Evolutionary conservation across 495 filamentous ascomycete species (phyloP).

Genomic region (Apodospora peruviana): DNA sequence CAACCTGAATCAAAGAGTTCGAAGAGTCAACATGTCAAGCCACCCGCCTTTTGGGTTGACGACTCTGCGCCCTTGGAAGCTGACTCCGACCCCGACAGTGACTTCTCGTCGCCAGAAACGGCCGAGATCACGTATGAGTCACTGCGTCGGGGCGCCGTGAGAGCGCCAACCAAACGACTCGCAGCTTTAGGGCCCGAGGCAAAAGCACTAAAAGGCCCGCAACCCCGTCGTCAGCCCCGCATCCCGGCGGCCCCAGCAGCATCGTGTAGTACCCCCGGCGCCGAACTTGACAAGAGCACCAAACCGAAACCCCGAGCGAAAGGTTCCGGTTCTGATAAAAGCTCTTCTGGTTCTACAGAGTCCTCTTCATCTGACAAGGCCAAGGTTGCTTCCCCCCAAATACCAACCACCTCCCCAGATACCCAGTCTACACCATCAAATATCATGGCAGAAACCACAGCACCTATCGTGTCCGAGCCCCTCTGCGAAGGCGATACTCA

Average conservation of each 20-base stretch:
- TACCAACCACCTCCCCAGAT: background rate
- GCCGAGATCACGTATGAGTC: background rate
- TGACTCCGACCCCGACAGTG: constrained; percentile 3
- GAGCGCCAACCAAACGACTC: too few species aligned
- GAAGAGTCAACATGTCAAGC: background rate
- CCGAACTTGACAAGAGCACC: too few species aligned
- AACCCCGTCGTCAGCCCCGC: too few species aligned
- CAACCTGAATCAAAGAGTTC: background rate
- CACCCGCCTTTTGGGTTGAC: constrained; percentile 1
- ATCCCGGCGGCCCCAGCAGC: too few species aligned
- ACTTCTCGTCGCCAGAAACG: background rate
- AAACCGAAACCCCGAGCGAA: too few species aligned
- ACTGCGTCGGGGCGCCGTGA: background rate
- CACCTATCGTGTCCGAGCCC: constrained; percentile 18
- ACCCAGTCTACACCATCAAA: background rate
- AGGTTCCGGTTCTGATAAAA: too few species aligned
- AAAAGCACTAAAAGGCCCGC: too few species aligned
- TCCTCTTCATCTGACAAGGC: too few species aligned
- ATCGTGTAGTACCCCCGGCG: too few species aligned
- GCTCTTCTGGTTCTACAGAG: too few species aligned
- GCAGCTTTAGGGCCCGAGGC: too few species aligned
- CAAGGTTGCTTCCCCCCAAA: too few species aligned
- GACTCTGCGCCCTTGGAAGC: constrained; percentile 5
- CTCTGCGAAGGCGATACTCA: constrained; percentile 73
- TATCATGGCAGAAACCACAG: background rate